Evolutionary conservation across 306 rosid species (phyloP).

Genomic region (Medicago lupulina): DNA sequence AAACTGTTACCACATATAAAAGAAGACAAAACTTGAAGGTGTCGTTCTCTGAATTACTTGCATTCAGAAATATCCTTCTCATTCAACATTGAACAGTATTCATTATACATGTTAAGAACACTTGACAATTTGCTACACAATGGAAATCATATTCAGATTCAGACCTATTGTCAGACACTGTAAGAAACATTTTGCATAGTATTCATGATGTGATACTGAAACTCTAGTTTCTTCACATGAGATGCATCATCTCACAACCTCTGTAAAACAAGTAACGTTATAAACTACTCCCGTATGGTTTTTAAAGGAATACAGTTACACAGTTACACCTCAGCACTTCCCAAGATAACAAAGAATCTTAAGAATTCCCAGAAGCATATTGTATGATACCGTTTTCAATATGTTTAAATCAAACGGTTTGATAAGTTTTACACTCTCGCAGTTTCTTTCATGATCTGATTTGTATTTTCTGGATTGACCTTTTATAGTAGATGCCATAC

Average conservation of each 20-base stretch:
- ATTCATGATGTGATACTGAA: conserved; percentile 24
- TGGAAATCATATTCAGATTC: conserved; percentile 16
- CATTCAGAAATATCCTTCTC: conserved; percentile 1
- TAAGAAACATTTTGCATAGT: conserved; percentile 8
- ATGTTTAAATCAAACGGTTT: conserved; percentile 24
- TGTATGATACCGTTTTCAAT: neutral
- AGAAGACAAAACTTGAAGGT: conserved; percentile 13
- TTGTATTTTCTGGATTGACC: conserved; percentile 1
- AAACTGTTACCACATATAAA: conserved; percentile 25
- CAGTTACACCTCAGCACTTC: neutral
- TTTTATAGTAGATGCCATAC: conserved; percentile 9
- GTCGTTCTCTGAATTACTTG: conserved; percentile 11
- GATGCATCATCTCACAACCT: conserved; percentile 7
- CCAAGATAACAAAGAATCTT: neutral
- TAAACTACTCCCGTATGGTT: conserved; percentile 2
- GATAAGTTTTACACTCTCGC: conserved; percentile 6
- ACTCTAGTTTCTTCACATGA: conserved; percentile 11
- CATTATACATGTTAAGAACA: neutral
- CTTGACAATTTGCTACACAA: conserved; percentile 8
- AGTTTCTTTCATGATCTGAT: neutral
- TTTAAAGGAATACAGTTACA: conserved; percentile 13
- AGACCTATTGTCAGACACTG: conserved; percentile 13
- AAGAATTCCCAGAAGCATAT: conserved; percentile 13
- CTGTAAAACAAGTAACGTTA: conserved; percentile 7
- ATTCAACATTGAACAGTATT: conserved; percentile 19